phyloP scores from a whole-genome alignment of 2,329 filamentous ascomycete species.

The Dothideomycetes sp. region DNA sequence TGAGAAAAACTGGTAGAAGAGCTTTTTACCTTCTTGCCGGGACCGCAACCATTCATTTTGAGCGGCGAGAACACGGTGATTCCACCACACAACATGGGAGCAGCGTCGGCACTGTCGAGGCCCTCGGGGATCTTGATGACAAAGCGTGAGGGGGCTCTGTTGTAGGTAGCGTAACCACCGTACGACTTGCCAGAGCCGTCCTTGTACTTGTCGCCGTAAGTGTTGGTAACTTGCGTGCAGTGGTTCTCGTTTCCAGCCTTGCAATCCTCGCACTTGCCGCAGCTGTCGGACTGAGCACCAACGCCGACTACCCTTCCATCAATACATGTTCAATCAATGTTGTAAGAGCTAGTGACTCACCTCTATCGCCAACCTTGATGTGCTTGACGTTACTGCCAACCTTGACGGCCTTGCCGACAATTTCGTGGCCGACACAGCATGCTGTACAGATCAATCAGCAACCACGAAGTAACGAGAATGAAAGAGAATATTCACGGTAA shows the following conservation, averaged over 20 bases:
- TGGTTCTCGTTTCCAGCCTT: constrained; percentile 23
- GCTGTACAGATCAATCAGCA: neutral
- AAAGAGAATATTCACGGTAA: constrained; percentile 7
- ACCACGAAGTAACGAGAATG: neutral
- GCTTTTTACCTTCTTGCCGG: constrained; percentile 46
- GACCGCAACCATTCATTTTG: constrained; percentile 54
- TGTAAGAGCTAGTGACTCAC: neutral
- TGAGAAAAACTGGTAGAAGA: too few species aligned
- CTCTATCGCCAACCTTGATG: constrained; percentile 26
- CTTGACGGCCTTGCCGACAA: constrained; percentile 19
- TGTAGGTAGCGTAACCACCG: constrained; percentile 50
- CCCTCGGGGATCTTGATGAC: constrained; percentile 44
- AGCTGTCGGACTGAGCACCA: constrained; percentile 39
- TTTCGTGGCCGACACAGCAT: constrained; percentile 20
- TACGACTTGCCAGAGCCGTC: constrained; percentile 47
- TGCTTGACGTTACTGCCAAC: constrained; percentile 20
- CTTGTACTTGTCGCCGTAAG: constrained; percentile 25
- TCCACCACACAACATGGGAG: constrained; percentile 68
- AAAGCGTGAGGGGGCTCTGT: constrained; percentile 49
- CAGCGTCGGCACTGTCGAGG: constrained; percentile 40
- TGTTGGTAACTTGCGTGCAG: constrained; percentile 22
- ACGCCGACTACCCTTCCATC: constrained; percentile 42
- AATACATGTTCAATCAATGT: too few species aligned
- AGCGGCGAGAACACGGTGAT: constrained; percentile 64
- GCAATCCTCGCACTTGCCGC: constrained; percentile 44